Evolutionary conservation across 257 asterid genomes (phyloP).

Genomic region (Solanum sitiens): DNA sequence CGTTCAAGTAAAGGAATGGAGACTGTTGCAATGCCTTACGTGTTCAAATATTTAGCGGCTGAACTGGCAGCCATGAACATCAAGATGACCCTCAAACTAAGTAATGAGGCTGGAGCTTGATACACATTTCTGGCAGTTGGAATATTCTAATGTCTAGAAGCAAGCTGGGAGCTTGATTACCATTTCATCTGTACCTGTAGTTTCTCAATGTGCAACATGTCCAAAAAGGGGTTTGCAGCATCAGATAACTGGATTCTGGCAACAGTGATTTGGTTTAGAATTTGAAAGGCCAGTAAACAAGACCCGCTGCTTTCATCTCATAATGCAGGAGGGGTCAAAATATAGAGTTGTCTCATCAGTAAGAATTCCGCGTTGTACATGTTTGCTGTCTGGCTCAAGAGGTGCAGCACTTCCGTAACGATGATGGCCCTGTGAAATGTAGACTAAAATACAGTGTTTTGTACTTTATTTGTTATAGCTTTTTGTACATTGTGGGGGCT

Average conservation of each 20-base stretch:
- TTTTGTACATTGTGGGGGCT: neutral
- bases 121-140: neutral
- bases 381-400: neutral
- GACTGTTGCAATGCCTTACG: constrained; percentile 95
- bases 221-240: neutral
- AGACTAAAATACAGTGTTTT: neutral
- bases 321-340: neutral
- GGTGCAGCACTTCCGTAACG: neutral
- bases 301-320: neutral
- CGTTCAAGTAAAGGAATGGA: constrained; percentile 84
- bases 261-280: neutral
- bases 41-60: constrained; percentile 79
- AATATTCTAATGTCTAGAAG: neutral
- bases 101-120: constrained; percentile 45
- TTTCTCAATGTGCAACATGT: neutral
- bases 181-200: neutral
- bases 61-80: constrained; percentile 97
- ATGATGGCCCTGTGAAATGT: neutral
- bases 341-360: neutral
- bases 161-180: neutral
- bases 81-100: constrained; percentile 60
- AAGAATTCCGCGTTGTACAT: neutral
- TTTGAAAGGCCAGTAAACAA: neutral
- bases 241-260: neutral
- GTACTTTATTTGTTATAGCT: neutral